Evolutionary conservation across 768 basidiomycete species (phyloP).

Genomic region (Termitomyces sp.): DNA sequence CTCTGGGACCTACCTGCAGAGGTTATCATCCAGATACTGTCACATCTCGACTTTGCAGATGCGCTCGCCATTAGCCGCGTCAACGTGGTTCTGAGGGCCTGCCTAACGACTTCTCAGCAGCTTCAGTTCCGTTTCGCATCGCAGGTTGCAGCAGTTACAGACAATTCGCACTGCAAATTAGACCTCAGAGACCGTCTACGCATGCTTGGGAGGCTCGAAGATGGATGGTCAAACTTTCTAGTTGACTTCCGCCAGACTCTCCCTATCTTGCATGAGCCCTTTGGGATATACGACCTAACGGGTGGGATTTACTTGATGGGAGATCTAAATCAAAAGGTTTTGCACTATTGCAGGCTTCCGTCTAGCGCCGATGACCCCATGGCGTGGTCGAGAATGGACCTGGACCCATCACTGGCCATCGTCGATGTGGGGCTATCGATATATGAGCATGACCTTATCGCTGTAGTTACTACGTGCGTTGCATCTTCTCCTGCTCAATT

Average conservation of each 20-base stretch:
- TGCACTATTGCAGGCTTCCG: conserved; percentile 34
- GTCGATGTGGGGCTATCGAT: conserved; percentile 42
- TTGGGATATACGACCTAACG: conserved; percentile 40
- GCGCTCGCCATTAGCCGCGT: conserved; percentile 6
- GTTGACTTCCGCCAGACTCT: conserved; percentile 6
- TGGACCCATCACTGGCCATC: conserved; percentile 21
- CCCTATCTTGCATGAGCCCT: conserved; percentile 8
- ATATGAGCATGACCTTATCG: conserved; percentile 43
- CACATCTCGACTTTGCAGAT: conserved; percentile 1
- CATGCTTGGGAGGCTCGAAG: conserved; percentile 4
- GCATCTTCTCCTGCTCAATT: not conserved
- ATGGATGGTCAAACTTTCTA: conserved; percentile 8
- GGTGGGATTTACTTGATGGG: conserved; percentile 40
- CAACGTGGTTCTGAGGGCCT: conserved; percentile 1
- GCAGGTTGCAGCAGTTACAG: conserved; percentile 4
- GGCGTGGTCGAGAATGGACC: conserved; percentile 26
- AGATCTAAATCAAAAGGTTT: conserved; percentile 16
- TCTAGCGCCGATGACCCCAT: conserved; percentile 18
- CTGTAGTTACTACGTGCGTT: conserved; percentile 36
- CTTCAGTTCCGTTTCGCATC: conserved; percentile 9
- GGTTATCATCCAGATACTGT: conserved; percentile 8
- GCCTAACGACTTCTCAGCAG: not conserved
- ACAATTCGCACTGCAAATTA: conserved; percentile 1
- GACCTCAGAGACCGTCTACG: conserved; percentile 2
- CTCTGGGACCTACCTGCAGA: conserved; percentile 11